Percentiles rank a stretch among this genome's conserved stretches.
phyloP scores from a whole-genome alignment of 1,139 yeast species.

The Debaryomyces nepalensis region DNA sequence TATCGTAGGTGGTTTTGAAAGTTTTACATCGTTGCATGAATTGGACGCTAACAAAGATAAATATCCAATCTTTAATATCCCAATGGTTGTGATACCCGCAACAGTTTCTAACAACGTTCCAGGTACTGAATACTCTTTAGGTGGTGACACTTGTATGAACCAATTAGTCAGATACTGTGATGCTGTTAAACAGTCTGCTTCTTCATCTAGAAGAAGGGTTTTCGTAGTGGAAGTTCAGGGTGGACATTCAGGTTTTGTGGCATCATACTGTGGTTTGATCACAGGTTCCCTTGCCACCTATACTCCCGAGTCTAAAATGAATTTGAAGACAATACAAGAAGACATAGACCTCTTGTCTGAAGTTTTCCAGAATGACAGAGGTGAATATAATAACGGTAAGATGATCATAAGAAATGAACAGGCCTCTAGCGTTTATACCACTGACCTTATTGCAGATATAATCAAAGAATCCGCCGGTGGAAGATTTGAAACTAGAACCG shows the following conservation, averaged over 20 bases:
- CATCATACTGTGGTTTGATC: slow-evolving; percentile 84
- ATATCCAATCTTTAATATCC: slow-evolving; percentile 91
- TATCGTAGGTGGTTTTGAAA: slow-evolving; percentile 95
- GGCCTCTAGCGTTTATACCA: slow-evolving; percentile 69
- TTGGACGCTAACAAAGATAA: slow-evolving; percentile 69
- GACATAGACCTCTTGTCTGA: slow-evolving; percentile 75
- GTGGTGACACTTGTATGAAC: slow-evolving; percentile 93
- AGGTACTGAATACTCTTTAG: slow-evolving; percentile 93
- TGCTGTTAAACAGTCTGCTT: slow-evolving; percentile 91
- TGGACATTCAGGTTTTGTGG: slow-evolving; percentile 93
- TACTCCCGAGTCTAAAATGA: slow-evolving; percentile 87
- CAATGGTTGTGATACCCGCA: slow-evolving; percentile 92
- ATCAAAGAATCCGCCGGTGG: slow-evolving; percentile 69
- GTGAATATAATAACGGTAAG: slow-evolving; percentile 80
- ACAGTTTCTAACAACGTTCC: slow-evolving; percentile 98
- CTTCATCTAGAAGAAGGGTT: slow-evolving; percentile 91
- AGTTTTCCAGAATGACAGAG: slow-evolving; percentile 74
- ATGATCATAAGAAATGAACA: slow-evolving; percentile 69
- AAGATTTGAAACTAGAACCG: slow-evolving; percentile 74
- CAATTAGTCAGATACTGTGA: slow-evolving; percentile 91
- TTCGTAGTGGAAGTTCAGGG: slow-evolving; percentile 98
- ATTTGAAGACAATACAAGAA: slow-evolving; percentile 70
- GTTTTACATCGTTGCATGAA: slow-evolving; percentile 81
- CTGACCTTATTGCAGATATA: slow-evolving; percentile 70
- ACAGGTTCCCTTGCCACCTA: slow-evolving; percentile 94